Percentiles rank a stretch among this genome's conserved stretches.
These are phyloP conservation scores for Tuber melanosporum DNA, from an alignment of 495 filamentous ascomycete genomes.

Conservation along the genomic window DNA sequence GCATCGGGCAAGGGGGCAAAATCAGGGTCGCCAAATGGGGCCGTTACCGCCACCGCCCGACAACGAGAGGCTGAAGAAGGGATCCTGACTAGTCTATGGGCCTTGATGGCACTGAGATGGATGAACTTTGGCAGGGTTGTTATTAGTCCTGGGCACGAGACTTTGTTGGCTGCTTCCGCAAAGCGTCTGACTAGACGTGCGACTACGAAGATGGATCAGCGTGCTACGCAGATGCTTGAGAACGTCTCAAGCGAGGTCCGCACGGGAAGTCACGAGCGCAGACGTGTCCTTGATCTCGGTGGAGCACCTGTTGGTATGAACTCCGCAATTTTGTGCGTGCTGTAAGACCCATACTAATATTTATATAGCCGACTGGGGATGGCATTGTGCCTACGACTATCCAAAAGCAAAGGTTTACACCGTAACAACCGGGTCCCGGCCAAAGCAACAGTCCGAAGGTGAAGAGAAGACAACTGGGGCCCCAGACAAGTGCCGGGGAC, in stretches of 20 bases:
- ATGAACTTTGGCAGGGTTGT: constrained; percentile 60
- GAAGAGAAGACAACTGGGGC: constrained; percentile 19
- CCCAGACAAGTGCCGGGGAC: constrained; percentile 52
- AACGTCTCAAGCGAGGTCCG: constrained; percentile 21
- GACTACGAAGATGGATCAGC: constrained; percentile 31
- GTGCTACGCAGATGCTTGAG: constrained; percentile 38
- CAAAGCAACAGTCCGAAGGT: constrained; percentile 26
- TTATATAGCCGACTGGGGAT: constrained; percentile 69
- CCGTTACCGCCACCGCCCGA: constrained; percentile 7
- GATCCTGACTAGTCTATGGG: constrained; percentile 41
- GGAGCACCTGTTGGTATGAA: constrained; percentile 48
- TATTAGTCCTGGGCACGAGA: constrained; percentile 58
- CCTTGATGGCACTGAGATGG: constrained; percentile 40
- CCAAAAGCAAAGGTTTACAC: constrained; percentile 81
- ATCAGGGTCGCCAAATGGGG: constrained; percentile 16
- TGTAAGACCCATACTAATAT: constrained; percentile 19
- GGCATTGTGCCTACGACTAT: constrained; percentile 79
- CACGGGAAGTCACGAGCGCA: constrained; percentile 44
- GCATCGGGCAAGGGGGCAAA: constrained; percentile 20
- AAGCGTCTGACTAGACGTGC: constrained; percentile 37
- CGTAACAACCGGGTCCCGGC: constrained; percentile 64
- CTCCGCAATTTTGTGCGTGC: constrained; percentile 5
- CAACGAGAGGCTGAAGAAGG: constrained; percentile 39
- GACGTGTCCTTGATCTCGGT: constrained; percentile 78
- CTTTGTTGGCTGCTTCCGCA: constrained; percentile 50